Evolutionary conservation across 768 basidiomycete species (phyloP), one percentile per base, ranked within the genome.

Genomic region (Boletus rubropictus): DNA sequence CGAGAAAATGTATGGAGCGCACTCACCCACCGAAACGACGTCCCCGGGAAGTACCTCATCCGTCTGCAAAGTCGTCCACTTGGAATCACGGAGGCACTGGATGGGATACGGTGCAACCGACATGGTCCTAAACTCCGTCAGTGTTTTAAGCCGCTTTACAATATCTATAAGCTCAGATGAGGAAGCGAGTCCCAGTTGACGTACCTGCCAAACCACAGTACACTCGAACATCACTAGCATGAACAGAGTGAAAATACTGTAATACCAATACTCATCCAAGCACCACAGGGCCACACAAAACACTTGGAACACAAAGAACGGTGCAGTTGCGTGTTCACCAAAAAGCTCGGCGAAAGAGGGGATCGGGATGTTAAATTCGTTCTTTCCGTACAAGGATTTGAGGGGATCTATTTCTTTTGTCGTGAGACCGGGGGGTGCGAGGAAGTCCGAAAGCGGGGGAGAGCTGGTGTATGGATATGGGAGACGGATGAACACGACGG

Each of bases 221-320:
- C 94, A 98, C 69, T 99, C 96, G 62, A 99, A 99, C 53, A 96
- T 86, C 39, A 99, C 72, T 29, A 99, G 76, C 96, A 99, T 99
- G 79, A 99, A 97, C 21, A 94, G 75, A 2, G 96, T 98, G 72
- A 99, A 99, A 33, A 99, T 66, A 46, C 88, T 87, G 74, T 97
- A 99, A 66, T 96, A 97, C 94, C 93, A 97, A 66, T 98, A 99
- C 64, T 98, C 96, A 59, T 99, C 96, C 58, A 99, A 68, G 63
- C 88, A 91, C 96, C 96, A 99, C 9, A 99, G 72, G 0, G 89
- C 92, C 2, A 97, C 96, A 53, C 96, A 98, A 69, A 99, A 98
- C 15, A 98, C 70, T 69, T 99, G 96, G 69, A 99, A 99, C 22
- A 99, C 96, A 67, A 99, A 99, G 78, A 99, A 99, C 0, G 96